Evolutionary conservation across 2,329 filamentous ascomycete species (phyloP), one percentile per base, ranked within the genome.

Genomic region (Ophiostoma pallidulum): DNA sequence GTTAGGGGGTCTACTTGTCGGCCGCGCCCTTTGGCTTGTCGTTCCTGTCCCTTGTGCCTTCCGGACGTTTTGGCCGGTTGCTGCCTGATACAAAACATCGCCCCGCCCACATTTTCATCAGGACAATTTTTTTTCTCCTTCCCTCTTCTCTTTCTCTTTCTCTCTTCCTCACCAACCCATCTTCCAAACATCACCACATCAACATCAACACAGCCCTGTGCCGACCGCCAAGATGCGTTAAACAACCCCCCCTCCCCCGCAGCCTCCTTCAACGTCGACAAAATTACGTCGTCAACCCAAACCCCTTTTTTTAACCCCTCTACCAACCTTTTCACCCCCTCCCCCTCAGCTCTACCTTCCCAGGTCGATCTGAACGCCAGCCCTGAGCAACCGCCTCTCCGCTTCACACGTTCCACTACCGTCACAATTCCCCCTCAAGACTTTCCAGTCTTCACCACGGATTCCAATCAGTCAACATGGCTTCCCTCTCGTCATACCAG

Each of bases 381-480:
- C 73, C 68, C 69, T 68, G 76, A 78, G 74, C 67, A 70, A 64
- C 60, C 62, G 62, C 73, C 71, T 73, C 69, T 65, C 69, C 70
- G 73, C 77, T 70, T 66, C 58, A 77, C 74, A 78, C 75, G 70
- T 64, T 65, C 67, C 69, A 64, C 62, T 60, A 73, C 73, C 72
- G 68, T 69, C 68, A 79, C 70, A 70, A 80, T 79, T 76, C 65
- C 72, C 70, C 64, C 67, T 62, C 77, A 73, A 78, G 81, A 82
- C 78, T 78, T 75, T 58, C 62, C 73, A 78, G 80, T 85, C 81
- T 82, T 83, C 82, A 88, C 75, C 76, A 89, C 84, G 84, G 84
- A 84, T 86, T 77, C 80, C 66, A 64, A 68, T 65, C 74, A 74
- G 70, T 78, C 80, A 88, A 60, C 75, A 90, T 90, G 85, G 85